Percentiles rank a stretch among this genome's conserved stretches.
phyloP scores from a whole-genome alignment of 768 basidiomycete genomes.

The Floccularia luteovirens region DNA sequence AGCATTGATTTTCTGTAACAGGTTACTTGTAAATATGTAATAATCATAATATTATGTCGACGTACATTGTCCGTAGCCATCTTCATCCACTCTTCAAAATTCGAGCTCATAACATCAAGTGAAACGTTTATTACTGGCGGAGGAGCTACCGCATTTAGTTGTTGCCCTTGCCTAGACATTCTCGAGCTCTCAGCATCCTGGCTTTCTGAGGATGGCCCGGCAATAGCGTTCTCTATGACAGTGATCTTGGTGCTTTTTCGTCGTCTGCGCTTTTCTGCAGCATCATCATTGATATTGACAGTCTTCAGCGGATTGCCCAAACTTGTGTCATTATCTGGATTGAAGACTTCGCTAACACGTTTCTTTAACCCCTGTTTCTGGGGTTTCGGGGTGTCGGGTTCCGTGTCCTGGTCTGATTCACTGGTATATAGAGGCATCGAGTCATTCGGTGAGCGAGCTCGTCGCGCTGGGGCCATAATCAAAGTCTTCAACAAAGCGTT shows the following conservation, averaged over 20 bases:
- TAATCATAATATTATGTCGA: conserved; percentile 10
- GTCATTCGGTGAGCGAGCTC: conserved; percentile 25
- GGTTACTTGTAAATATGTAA: conserved; percentile 1
- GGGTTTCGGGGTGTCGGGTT: conserved; percentile 29
- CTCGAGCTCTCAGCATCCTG: conserved; percentile 37
- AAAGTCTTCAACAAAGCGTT: conserved; percentile 32
- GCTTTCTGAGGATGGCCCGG: conserved; percentile 52
- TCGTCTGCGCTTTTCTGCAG: conserved; percentile 77
- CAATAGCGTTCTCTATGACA: conserved; percentile 47
- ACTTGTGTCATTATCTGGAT: conserved; percentile 35
- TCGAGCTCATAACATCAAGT: conserved; percentile 82
- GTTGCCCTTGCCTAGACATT: conserved; percentile 50
- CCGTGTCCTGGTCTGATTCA: conserved; percentile 30
- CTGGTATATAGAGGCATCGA: conserved; percentile 26
- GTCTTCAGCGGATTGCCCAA: conserved; percentile 33
- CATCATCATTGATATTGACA: conserved; percentile 73
- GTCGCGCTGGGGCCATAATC: conserved; percentile 28
- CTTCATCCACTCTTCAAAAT: conserved; percentile 99
- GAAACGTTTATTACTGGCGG: conserved; percentile 55
- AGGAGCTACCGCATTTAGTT: conserved; percentile 53
- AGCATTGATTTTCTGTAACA: conserved; percentile 90
- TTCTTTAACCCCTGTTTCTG: conserved; percentile 39
- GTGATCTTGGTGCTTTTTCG: conserved; percentile 69
- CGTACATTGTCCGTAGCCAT: conserved; percentile 97
- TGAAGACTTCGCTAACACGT: conserved; percentile 53